phyloP scores from a whole-genome alignment of 345 rosid species.

The Physaria fendleri region DNA sequence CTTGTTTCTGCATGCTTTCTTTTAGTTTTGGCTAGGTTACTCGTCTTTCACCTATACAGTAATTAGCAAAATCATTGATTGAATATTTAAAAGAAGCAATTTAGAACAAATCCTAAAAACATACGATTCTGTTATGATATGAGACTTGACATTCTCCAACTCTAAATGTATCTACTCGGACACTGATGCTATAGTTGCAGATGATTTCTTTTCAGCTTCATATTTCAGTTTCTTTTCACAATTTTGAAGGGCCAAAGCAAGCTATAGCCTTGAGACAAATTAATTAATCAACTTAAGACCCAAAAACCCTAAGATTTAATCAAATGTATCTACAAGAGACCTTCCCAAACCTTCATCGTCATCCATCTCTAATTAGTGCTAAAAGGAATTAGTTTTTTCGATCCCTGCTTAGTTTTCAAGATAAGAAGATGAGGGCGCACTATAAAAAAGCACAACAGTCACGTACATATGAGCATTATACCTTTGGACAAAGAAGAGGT shows the following conservation, averaged over 20 bases:
- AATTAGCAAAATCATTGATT: conserved; percentile 27
- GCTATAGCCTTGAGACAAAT: conserved; percentile 55
- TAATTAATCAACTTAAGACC: conserved; percentile 24
- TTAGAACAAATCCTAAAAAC: conserved; percentile 24
- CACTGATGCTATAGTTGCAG: conserved; percentile 63
- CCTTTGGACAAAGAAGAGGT: no score
- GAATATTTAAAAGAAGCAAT: conserved; percentile 10
- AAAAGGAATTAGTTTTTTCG: conserved; percentile 39
- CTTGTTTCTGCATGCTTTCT: conserved; percentile 66
- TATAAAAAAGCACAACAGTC: conserved; percentile 1
- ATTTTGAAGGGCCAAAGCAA: conserved; percentile 62
- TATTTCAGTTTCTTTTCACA: conserved; percentile 57
- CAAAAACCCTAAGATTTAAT: conserved; percentile 2
- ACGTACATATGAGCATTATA: conserved; percentile 16
- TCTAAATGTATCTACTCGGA: conserved; percentile 56
- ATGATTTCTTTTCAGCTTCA: conserved; percentile 61
- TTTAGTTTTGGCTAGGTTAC: conserved; percentile 53
- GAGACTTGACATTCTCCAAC: conserved; percentile 60
- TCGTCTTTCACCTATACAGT: conserved; percentile 51
- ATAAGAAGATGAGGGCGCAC: neutral
- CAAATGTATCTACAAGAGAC: conserved; percentile 33
- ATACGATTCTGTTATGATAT: conserved; percentile 66
- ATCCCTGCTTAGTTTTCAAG: conserved; percentile 35
- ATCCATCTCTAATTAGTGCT: conserved; percentile 41
- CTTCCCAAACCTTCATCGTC: conserved; percentile 71